Conservation (phyloP, 768 basidiomycete species). For the Mycena indigotica region DNA sequence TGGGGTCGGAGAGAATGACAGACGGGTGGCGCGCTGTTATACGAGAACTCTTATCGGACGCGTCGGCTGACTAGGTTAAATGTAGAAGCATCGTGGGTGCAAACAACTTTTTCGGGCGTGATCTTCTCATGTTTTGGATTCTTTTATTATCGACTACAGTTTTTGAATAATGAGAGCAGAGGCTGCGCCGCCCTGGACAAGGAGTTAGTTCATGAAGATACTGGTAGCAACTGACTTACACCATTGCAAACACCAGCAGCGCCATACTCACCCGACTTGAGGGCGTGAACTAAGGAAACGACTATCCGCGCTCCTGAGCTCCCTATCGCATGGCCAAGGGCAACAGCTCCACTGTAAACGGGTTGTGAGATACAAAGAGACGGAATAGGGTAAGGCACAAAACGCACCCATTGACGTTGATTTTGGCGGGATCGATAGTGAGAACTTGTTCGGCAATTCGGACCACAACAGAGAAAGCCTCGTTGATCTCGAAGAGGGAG, state of each 20-base stretch:
- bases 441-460: slow-evolving; percentile 89
- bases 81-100: background rate
- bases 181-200: slow-evolving; percentile 81
- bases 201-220: slow-evolving; percentile 17
- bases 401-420: slow-evolving; percentile 85
- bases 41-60: background rate
- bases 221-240: slow-evolving; percentile 49
- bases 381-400: slow-evolving; percentile 9
- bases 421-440: slow-evolving; percentile 79
- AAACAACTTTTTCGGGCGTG: background rate
- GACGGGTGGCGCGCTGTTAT: background rate
- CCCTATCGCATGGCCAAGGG: slow-evolving; percentile 94
- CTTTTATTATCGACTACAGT: slow-evolving; percentile 47
- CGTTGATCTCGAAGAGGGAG: slow-evolving; percentile 93
- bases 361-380: slow-evolving; percentile 16
- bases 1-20: background rate
- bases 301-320: slow-evolving; percentile 95
- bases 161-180: slow-evolving; percentile 90
- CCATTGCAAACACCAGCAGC: slow-evolving; percentile 98
- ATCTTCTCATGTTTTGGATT: slow-evolving; percentile 8
- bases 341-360: slow-evolving; percentile 83
- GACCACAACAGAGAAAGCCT: slow-evolving; percentile 95
- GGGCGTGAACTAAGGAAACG: slow-evolving; percentile 88
- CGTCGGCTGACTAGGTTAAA: background rate
- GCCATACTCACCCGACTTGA: slow-evolving; percentile 91